Base-by-base conservation (phyloP, 352 stramenopile species). In the Thraustotheca clavata region DNA sequence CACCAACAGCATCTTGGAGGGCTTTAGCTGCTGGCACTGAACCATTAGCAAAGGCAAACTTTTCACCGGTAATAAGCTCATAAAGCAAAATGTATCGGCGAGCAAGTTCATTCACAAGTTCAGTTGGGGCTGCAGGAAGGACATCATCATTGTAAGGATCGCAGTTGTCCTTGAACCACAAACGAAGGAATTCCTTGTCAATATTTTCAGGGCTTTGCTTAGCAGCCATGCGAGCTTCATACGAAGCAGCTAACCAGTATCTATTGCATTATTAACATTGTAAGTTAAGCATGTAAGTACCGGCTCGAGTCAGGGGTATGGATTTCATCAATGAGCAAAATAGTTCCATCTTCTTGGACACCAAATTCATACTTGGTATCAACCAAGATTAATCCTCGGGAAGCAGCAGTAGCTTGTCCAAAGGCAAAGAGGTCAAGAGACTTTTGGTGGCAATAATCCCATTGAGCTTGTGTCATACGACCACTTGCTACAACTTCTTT, bases 111-210 rank as follows among this genome's bases (percentile, higher is more conserved):
- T 88, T 79, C 12, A 99, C 95, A 18, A 99, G 82, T 54, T 99
- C 91, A 62, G 82, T 87, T 5, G 97, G 97, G 12, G 97, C 96
- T 29, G 98, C 96, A 1, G 97, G 97, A 36, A 99, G 72, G 33
- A 89, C 80, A 16, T 76, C 80, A 72, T 98, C 94, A 12, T 98
- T 97, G 85, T 99, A 99, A 38, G 96, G 97, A 76, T 99, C 96
- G 75, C 97, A 99, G 75, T 98, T 87, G 32, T 98, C 80, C 54
- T 86, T 82, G 78, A 98, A 99, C 97, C 97, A 99, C 36, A 98
- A 79, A 57, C 97, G 83, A 49, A 99, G 72, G 70, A 99, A 99
- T 77, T 99, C 97, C 83, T 99, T 99, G 77, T 99, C 97, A 66
- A 99, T 99, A 74, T 99, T 99, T 62, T 99, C 96, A 16, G 97